Percentiles rank a stretch among this genome's conserved stretches.
Conservation (phyloP, 352 stramenopile species). For the Globisporangium takayamanum region DNA sequence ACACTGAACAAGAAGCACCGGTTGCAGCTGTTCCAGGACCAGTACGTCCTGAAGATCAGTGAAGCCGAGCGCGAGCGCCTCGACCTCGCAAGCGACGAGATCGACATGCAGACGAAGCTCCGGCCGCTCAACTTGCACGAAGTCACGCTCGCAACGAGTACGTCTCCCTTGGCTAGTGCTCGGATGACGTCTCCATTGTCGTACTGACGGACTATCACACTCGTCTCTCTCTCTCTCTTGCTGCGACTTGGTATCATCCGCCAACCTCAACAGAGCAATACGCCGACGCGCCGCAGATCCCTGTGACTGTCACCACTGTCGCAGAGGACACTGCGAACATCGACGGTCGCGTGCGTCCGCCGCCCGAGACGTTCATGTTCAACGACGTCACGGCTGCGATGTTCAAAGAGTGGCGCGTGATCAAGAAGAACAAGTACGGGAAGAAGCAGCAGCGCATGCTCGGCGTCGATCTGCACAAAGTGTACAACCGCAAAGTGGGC, state of each 20-base stretch:
- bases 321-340: constrained; percentile 64
- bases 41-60: constrained; percentile 88
- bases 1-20: constrained; percentile 87
- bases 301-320: constrained; percentile 50
- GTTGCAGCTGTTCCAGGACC: constrained; percentile 78
- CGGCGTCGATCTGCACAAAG: constrained; percentile 84
- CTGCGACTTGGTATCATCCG: neutral
- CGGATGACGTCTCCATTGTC: neutral
- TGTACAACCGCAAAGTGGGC: constrained; percentile 88
- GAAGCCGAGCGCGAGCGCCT: constrained; percentile 76
- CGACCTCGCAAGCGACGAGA: constrained; percentile 76
- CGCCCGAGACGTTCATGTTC: constrained; percentile 87
- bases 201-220: neutral
- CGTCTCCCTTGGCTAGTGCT: constrained; percentile 3
- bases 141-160: constrained; percentile 84
- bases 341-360: constrained; percentile 60
- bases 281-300: constrained; percentile 73
- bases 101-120: constrained; percentile 86
- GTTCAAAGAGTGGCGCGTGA: constrained; percentile 89
- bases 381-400: constrained; percentile 87
- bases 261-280: constrained; percentile 60
- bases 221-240: neutral
- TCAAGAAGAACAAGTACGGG: constrained; percentile 91
- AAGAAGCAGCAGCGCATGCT: constrained; percentile 87
- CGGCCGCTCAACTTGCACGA: constrained; percentile 81